These are phyloP conservation scores for Ophiostoma sp. DNA, from an alignment of 2,329 filamentous ascomycete species.

Conservation along the genomic window DNA sequence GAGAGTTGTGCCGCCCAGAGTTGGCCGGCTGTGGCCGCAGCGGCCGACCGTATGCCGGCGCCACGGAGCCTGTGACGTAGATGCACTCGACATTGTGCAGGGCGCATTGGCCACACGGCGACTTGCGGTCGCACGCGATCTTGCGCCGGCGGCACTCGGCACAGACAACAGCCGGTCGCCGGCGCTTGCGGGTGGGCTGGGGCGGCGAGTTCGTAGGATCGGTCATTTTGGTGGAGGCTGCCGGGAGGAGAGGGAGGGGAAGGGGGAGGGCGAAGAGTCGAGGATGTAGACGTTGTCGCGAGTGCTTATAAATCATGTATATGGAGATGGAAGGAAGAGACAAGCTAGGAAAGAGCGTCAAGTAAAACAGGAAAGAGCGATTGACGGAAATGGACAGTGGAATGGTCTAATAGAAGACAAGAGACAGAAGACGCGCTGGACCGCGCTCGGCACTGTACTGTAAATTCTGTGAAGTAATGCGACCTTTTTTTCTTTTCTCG, in stretches of 20 bases:
- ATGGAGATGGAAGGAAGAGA: background rate
- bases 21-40: background rate
- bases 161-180: slow-evolving; percentile 45
- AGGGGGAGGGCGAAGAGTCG: background rate
- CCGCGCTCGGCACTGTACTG: background rate
- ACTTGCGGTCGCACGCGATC: slow-evolving; percentile 54
- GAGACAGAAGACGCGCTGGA: background rate
- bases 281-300: background rate
- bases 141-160: slow-evolving; percentile 55
- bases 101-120: slow-evolving; percentile 55
- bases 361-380: background rate
- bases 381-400: background rate
- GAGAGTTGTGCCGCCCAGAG: background rate
- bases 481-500: background rate
- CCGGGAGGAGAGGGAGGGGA: no score
- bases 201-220: background rate
- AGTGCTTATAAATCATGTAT: background rate
- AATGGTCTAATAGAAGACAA: background rate
- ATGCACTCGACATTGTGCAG: slow-evolving; percentile 50
- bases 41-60: slow-evolving; percentile 27
- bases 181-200: slow-evolving; percentile 25
- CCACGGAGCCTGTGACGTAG: slow-evolving; percentile 38
- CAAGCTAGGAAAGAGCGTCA: background rate
- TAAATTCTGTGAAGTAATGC: background rate
- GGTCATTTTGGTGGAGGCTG: background rate